Conservation (phyloP, 1,284 basidiomycete species). For the Heliocybe sulcata region DNA sequence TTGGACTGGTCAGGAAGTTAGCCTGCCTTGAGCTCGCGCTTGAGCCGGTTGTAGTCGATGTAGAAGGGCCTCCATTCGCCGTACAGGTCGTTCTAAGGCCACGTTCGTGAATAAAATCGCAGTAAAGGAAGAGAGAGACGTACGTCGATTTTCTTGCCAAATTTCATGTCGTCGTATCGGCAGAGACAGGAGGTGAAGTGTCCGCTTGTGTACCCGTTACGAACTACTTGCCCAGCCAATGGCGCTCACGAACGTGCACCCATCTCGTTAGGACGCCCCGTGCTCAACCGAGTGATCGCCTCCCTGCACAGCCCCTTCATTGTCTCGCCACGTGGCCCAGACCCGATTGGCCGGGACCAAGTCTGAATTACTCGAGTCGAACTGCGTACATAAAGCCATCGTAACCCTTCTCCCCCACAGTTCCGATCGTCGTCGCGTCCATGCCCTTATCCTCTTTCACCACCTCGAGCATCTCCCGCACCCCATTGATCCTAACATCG, state of each 20-base stretch:
- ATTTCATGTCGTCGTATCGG: constrained; percentile 61
- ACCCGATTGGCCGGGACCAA: background rate
- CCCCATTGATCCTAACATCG: constrained; percentile 30
- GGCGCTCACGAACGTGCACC: background rate
- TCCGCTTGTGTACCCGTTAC: background rate
- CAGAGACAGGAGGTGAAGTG: background rate
- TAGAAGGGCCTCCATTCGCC: constrained; percentile 89
- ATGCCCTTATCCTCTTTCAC: constrained; percentile 47
- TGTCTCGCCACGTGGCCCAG: background rate
- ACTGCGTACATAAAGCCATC: constrained; percentile 45
- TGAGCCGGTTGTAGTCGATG: constrained; percentile 83
- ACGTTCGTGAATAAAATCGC: background rate
- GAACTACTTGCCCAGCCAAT: background rate
- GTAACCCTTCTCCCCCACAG: constrained; percentile 54
- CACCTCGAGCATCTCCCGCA: constrained; percentile 36
- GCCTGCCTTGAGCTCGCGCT: constrained; percentile 81
- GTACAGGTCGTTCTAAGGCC: constrained; percentile 70
- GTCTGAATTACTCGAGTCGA: background rate
- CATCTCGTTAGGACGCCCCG: background rate
- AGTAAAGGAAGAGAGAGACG: constrained; percentile 18
- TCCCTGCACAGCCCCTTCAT: background rate
- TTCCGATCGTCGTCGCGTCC: constrained; percentile 56
- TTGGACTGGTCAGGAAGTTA: background rate
- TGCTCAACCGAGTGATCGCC: background rate
- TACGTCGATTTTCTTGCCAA: constrained; percentile 83